Evolutionary conservation across 75 land plant species (phyloP).

Genomic region (Cryptomeria japonica): DNA sequence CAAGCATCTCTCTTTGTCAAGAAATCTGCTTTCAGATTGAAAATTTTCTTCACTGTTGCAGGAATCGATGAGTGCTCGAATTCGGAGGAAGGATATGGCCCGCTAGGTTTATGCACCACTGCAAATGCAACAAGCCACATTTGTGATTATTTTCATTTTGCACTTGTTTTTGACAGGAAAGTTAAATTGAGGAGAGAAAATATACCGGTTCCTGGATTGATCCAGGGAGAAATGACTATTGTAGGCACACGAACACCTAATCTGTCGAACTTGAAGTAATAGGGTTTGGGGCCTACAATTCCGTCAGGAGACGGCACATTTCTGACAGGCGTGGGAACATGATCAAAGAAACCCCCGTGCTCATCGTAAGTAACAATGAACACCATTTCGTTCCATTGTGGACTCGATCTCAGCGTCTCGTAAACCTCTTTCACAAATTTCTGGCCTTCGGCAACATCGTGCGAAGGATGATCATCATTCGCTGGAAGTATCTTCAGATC

Average conservation of each 20-base stretch:
- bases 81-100: too few species aligned
- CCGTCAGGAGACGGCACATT: conserved; percentile 75
- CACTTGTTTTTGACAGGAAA: neutral
- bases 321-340: conserved; percentile 62
- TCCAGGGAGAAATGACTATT: conserved; percentile 72
- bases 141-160: conserved; percentile 18
- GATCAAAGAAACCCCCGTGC: conserved; percentile 84
- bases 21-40: conserved; percentile 67
- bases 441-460: conserved; percentile 70
- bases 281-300: conserved; percentile 36
- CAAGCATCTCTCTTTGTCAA: conserved; percentile 82
- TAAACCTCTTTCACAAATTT: conserved; percentile 71
- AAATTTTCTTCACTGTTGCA: conserved; percentile 66
- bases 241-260: conserved; percentile 77
- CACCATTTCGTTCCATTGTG: conserved; percentile 71
- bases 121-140: neutral
- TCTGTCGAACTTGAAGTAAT: conserved; percentile 58
- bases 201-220: conserved; percentile 10
- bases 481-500: conserved; percentile 51
- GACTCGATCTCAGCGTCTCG: conserved; percentile 67
- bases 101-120: conserved; percentile 12
- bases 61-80: too few species aligned
- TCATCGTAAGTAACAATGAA: conserved; percentile 74
- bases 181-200: neutral
- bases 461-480: conserved; percentile 83